Evolutionary conservation across 139 green algal species (phyloP).

Genomic region (Chlorella sp.): DNA sequence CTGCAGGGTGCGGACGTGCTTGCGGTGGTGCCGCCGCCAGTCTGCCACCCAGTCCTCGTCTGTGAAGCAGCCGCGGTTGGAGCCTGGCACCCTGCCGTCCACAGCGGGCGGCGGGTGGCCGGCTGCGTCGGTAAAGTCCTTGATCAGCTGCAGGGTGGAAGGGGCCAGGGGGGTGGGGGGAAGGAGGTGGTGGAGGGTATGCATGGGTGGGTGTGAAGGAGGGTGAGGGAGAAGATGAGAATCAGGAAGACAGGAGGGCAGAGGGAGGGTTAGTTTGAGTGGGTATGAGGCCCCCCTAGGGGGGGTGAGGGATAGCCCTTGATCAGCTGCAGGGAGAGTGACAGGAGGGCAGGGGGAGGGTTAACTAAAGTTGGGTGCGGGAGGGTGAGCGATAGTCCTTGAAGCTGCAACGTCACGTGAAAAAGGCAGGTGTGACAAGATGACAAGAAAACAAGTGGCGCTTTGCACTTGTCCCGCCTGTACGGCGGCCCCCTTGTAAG

Average conservation of each 20-base stretch:
- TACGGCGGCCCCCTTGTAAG: too few relatives aligned
- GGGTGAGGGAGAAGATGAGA: not conserved
- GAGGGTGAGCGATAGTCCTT: too few relatives aligned
- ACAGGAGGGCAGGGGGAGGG: not conserved
- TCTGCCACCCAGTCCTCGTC: slow-evolving; percentile 2
- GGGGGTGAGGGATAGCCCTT: not conserved
- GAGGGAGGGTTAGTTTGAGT: too few relatives aligned
- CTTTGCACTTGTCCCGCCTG: too few relatives aligned
- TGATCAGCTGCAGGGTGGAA: not conserved
- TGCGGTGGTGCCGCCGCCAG: slow-evolving; percentile 17
- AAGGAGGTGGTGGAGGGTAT: not conserved
- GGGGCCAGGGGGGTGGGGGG: too few relatives aligned
- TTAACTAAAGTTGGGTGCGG: too few relatives aligned
- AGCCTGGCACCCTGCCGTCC: not conserved
- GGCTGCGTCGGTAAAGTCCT: not conserved
- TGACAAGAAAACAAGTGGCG: too few relatives aligned
- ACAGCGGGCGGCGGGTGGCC: not conserved
- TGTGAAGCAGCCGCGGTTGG: slow-evolving; percentile 21
- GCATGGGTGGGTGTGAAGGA: not conserved
- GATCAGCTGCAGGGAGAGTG: not conserved
- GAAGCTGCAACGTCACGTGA: too few relatives aligned
- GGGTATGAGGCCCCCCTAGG: too few relatives aligned
- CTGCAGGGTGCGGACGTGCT: not conserved
- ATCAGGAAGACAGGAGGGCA: not conserved
- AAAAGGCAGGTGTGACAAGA: too few relatives aligned